Evolutionary conservation across 148 eudicot genomes (phyloP).

Genomic region (Camellia japonica): DNA sequence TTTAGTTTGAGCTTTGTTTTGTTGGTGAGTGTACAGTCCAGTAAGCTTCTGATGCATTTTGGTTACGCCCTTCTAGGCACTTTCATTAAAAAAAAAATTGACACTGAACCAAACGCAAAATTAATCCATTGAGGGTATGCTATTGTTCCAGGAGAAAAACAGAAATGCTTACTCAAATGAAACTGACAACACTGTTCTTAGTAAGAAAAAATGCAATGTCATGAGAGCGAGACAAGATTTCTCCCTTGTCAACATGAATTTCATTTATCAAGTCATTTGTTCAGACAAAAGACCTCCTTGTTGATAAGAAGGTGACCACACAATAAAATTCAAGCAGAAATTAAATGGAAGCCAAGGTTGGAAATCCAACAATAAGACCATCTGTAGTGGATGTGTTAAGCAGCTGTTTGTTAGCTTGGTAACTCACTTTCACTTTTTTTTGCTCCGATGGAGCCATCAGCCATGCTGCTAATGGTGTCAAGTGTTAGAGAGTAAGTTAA

Average conservation of each 20-base stretch:
- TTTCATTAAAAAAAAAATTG: neutral
- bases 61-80: neutral
- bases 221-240: neutral
- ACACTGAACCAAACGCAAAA: neutral
- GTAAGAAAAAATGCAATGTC: neutral
- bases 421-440: no score
- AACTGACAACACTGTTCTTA: neutral
- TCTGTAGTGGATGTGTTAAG: no score
- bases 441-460: no score
- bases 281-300: neutral
- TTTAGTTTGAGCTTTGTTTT: neutral
- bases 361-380: neutral
- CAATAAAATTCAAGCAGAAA: neutral
- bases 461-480: no score
- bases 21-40: neutral
- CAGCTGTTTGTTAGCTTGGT: no score
- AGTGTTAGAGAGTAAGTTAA: no score
- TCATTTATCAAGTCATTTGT: neutral
- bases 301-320: neutral
- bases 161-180: neutral
- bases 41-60: neutral
- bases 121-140: neutral
- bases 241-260: neutral
- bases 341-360: neutral
- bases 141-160: neutral